A percentile compares a stretch with the other conserved stretches of the same genome.
Evolutionary conservation across 257 asterid species (phyloP).

Genomic region (Solanum sejunctum): DNA sequence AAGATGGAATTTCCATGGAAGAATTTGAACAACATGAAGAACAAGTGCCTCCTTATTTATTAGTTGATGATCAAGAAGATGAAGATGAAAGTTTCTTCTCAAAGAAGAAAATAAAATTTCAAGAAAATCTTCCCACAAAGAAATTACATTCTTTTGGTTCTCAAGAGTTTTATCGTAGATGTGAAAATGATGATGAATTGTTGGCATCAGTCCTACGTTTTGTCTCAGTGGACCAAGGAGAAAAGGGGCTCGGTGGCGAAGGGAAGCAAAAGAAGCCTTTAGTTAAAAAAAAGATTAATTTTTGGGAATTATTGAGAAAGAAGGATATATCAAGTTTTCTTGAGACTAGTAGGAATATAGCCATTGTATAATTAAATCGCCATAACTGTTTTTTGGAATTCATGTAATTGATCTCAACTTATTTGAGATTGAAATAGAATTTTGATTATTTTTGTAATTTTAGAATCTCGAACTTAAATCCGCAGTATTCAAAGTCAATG

Average conservation of each 20-base stretch:
- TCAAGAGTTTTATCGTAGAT: background rate
- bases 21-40: background rate
- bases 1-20: constrained; percentile 6
- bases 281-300: background rate
- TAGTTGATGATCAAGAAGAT: background rate
- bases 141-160: background rate
- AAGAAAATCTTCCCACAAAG: background rate
- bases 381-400: background rate
- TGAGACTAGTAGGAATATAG: background rate
- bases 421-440: background rate
- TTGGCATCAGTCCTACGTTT: background rate
- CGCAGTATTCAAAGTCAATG: background rate
- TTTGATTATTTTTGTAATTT: background rate
- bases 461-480: background rate
- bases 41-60: background rate
- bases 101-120: background rate
- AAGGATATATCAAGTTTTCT: background rate
- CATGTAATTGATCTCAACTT: background rate
- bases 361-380: background rate
- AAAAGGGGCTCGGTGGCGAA: background rate
- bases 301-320: background rate
- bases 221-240: background rate
- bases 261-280: background rate
- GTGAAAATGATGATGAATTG: background rate
- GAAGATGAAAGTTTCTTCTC: background rate